Conservation (phyloP, 805 yeast genomes). For the Gaillardinia entomophila region DNA sequence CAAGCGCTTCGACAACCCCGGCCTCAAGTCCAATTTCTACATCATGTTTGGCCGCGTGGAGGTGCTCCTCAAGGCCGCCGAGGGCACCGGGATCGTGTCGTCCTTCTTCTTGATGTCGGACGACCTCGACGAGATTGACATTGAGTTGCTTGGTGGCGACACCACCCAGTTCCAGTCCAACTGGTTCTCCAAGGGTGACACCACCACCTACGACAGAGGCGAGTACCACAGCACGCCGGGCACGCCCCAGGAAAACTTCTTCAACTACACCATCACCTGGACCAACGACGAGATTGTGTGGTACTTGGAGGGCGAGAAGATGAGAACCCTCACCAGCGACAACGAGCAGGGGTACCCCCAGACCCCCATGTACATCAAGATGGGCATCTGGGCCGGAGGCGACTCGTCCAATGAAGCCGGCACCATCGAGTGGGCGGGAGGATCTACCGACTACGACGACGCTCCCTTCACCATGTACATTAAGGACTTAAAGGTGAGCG, state of each 20-base stretch:
- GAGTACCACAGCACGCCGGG: conserved; percentile 6
- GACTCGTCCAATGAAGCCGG: conserved; percentile 24
- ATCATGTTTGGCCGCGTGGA: conserved; percentile 11
- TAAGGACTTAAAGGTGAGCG: conserved; percentile 18
- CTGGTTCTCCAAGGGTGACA: conserved; percentile 9
- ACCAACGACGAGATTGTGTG: conserved; percentile 7
- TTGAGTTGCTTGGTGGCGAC: conserved; percentile 11
- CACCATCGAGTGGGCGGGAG: conserved; percentile 22
- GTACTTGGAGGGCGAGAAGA: conserved; percentile 6
- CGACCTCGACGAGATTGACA: conserved; percentile 12
- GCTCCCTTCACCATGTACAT: conserved; percentile 18
- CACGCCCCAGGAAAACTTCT: conserved; percentile 7
- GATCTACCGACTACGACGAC: conserved; percentile 14
- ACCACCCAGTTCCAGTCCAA: conserved; percentile 9
- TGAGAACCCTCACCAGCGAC: conserved; percentile 6
- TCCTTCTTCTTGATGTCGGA: conserved; percentile 10
- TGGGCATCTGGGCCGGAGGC: conserved; percentile 51
- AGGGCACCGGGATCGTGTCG: conserved; percentile 9
- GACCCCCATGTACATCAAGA: conserved; percentile 9
- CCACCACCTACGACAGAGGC: conserved; percentile 10
- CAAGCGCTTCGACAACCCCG: conserved; percentile 10
- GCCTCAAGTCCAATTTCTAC: conserved; percentile 10
- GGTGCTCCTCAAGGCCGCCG: conserved; percentile 9
- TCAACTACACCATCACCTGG: conserved; percentile 11
- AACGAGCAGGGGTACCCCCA: conserved; percentile 11